Evolutionary conservation across 2,329 filamentous ascomycete species (phyloP).

Genomic region (Fusarium agapanthi): DNA sequence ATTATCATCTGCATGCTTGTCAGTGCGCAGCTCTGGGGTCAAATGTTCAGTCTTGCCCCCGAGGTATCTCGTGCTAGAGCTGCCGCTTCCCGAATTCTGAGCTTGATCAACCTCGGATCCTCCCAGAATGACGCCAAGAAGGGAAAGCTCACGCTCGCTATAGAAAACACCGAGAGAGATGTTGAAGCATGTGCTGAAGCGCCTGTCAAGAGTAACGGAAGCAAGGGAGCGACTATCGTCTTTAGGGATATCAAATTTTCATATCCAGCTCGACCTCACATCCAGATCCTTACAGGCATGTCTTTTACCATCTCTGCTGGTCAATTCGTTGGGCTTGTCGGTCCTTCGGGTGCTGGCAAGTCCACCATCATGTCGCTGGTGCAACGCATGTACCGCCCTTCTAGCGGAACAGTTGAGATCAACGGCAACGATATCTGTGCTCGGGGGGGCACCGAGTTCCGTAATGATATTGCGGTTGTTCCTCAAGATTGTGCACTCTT

Average conservation of each 20-base stretch:
- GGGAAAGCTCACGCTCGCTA: conserved; percentile 11
- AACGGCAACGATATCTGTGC: conserved; percentile 57
- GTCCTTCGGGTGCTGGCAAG: conserved; percentile 73
- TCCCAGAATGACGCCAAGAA: conserved; percentile 34
- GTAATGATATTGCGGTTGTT: conserved; percentile 63
- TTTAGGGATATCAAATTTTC: conserved; percentile 70
- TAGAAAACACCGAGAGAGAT: conserved; percentile 43
- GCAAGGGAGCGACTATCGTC: conserved; percentile 56
- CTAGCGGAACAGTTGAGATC: conserved; percentile 53
- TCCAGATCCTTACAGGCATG: conserved; percentile 64
- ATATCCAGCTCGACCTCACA: conserved; percentile 70
- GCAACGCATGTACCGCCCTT: conserved; percentile 59
- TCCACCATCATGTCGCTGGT: conserved; percentile 69
- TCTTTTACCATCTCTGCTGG: conserved; percentile 65
- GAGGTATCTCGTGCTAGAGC: conserved; percentile 74
- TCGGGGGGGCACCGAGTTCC: conserved; percentile 54
- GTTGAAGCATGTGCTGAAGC: conserved; percentile 51
- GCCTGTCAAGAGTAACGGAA: conserved; percentile 30
- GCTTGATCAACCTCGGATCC: conserved; percentile 57
- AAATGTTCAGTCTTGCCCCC: conserved; percentile 78
- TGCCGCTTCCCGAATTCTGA: conserved; percentile 67
- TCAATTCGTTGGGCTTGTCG: conserved; percentile 71
- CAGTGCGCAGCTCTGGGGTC: conserved; percentile 76
- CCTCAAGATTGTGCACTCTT: conserved; percentile 68
- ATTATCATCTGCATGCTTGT: conserved; percentile 77